Evolutionary conservation across 495 filamentous ascomycete species (phyloP), one percentile per base, ranked within the genome.

Genomic region (Friedmanniomyces simplex): DNA sequence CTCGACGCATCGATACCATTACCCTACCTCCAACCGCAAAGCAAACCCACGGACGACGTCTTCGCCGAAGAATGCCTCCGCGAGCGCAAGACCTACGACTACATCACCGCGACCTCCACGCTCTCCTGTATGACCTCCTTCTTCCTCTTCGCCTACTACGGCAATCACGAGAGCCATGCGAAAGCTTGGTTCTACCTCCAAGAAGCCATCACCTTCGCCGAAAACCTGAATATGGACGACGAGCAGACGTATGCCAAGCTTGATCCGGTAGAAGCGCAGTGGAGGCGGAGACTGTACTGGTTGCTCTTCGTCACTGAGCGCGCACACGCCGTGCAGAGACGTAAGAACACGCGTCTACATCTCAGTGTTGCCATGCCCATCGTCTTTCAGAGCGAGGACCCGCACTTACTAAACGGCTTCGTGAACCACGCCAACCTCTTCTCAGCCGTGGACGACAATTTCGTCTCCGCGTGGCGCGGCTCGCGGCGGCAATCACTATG

Each of bases 131-230:
- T 64, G 52, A 63, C 62, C 12, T 67, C 64, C 0, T 67, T 67
- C 55, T 64, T 67, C 54, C 52, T 67, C 7, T 67, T 67, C 50
- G 59, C 58, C 1, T 67, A 67, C 39, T 60, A 62, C 43, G 64
- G 64, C n/a, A 67, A 67, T 39, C 54, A 62, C 37, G 64, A 67
- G 50, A 59, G 55, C 32, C 53, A 59, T 32, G 52, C 21, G 21
- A 67, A 62, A 48, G 64, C 64, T 1, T 67, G 64, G 64, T 54
- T 62, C 53, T 67, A 64, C 26, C 53, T 67, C 18, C 64, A 67
- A 49, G 64, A 67, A 39, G 48, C 50, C 36, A 57, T 67, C 39
- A 61, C 64, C 2, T 64, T 60, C 49, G 46, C 59, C 13, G 41
- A 67, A 49, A 58, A 49, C 25, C 45, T 67, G 18, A 53, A 64